A percentile compares a stretch with the other conserved stretches of the same genome.
Evolutionary conservation across 2,329 filamentous ascomycete species (phyloP).

Genomic region (Septoria linicola): DNA sequence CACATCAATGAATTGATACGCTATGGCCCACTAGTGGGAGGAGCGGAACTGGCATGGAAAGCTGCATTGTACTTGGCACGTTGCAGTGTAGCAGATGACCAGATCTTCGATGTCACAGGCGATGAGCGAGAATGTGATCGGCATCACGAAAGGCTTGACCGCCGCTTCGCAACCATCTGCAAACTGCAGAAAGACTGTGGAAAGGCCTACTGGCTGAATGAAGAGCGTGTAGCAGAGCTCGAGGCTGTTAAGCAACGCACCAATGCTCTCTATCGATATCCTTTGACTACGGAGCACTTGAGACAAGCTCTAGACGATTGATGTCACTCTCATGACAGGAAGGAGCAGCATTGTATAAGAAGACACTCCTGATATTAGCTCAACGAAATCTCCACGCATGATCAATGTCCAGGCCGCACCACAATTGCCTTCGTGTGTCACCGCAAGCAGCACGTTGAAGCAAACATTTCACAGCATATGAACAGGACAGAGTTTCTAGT

Average conservation of each 20-base stretch:
- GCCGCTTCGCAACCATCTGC: slow-evolving; percentile 1
- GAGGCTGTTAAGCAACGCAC: slow-evolving; percentile 2
- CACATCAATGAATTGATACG: slow-evolving; percentile 6
- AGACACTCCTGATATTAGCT: too few relatives aligned
- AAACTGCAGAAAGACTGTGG: slow-evolving; percentile 5
- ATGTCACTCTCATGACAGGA: neutral
- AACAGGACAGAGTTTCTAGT: too few relatives aligned
- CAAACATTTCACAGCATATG: too few relatives aligned
- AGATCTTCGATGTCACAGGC: neutral
- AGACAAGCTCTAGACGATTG: neutral
- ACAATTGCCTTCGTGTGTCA: too few relatives aligned
- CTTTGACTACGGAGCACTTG: slow-evolving; percentile 1
- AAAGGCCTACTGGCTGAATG: slow-evolving; percentile 6
- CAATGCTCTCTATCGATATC: slow-evolving; percentile 5
- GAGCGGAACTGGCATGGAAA: slow-evolving; percentile 11
- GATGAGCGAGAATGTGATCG: slow-evolving; percentile 2
- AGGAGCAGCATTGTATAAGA: too few relatives aligned
- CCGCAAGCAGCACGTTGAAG: too few relatives aligned
- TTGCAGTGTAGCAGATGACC: neutral
- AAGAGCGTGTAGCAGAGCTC: slow-evolving; percentile 5
- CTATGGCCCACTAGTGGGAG: slow-evolving; percentile 5
- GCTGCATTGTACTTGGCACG: slow-evolving; percentile 1
- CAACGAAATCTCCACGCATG: too few relatives aligned
- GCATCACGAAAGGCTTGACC: slow-evolving; percentile 7
- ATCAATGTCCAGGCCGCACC: too few relatives aligned